Conservation (phyloP, 139 green algal species). For the Coccomyxa sp. region DNA sequence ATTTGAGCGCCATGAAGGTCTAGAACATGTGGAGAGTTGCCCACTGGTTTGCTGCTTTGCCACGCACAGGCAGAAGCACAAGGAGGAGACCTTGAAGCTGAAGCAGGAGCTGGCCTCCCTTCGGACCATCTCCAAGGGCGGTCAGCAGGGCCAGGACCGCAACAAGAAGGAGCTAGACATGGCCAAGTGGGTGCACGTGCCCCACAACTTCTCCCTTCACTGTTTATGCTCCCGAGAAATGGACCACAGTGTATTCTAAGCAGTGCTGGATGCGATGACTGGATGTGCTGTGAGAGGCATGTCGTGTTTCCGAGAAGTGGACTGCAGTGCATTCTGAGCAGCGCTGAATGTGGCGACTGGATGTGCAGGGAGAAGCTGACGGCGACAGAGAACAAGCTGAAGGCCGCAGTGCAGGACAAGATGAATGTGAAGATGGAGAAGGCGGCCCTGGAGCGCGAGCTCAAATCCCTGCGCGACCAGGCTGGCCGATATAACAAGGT, state of each 20-base stretch:
- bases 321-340: neutral
- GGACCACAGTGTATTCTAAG: neutral
- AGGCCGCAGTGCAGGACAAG: conserved; percentile 60
- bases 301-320: neutral
- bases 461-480: conserved; percentile 61
- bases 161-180: conserved; percentile 70
- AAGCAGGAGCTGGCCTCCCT: conserved; percentile 56
- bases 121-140: conserved; percentile 47
- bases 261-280: neutral
- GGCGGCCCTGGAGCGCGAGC: conserved; percentile 69
- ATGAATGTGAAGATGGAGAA: conserved; percentile 54
- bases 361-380: conserved; percentile 43
- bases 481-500: conserved; percentile 56
- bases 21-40: too few species aligned
- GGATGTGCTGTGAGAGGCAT: conserved; percentile 39
- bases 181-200: conserved; percentile 28
- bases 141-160: conserved; percentile 29
- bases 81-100: conserved; percentile 70
- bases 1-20: too few species aligned
- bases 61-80: conserved; percentile 60
- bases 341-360: neutral
- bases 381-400: conserved; percentile 69
- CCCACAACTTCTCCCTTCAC: neutral
- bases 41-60: neutral
- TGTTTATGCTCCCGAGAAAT: neutral